Conservation (phyloP, 1,284 basidiomycete species). For the Trichosporon sp. region DNA sequence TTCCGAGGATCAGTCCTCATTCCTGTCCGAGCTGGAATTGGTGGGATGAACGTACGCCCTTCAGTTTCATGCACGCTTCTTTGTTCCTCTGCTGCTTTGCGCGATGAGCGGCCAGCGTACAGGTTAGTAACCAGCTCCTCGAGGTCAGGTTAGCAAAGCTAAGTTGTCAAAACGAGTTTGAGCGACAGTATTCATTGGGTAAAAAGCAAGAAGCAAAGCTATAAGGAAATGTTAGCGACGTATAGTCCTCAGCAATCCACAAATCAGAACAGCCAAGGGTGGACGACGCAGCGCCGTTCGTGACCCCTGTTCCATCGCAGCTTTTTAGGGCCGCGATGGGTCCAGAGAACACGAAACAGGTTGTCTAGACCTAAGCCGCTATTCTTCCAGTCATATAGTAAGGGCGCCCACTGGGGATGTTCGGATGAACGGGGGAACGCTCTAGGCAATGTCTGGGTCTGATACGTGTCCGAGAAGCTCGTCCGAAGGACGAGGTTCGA, state of each 20-base stretch:
- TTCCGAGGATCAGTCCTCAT: too few relatives aligned
- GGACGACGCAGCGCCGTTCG: conserved; percentile 1
- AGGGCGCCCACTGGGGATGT: conserved; percentile 1
- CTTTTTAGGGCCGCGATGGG: too few relatives aligned
- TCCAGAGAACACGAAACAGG: background rate
- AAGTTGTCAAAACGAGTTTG: too few relatives aligned
- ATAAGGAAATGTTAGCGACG: background rate
- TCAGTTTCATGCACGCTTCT: too few relatives aligned
- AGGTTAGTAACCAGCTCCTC: too few relatives aligned
- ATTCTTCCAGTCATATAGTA: conserved; percentile 5
- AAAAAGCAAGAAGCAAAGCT: background rate
- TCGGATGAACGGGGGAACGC: conserved; percentile 1
- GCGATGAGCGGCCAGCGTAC: too few relatives aligned
- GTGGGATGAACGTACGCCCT: too few relatives aligned
- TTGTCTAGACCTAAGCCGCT: conserved; percentile 5
- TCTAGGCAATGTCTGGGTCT: conserved; percentile 3
- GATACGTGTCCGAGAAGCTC: too few relatives aligned
- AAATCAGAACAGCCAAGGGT: background rate
- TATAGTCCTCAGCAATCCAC: conserved; percentile 2
- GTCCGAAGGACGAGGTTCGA: background rate
- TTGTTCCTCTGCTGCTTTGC: too few relatives aligned
- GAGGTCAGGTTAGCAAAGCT: too few relatives aligned
- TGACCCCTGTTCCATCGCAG: background rate
- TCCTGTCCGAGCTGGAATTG: too few relatives aligned
- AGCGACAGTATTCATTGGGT: background rate